Evolutionary conservation across 768 basidiomycete species (phyloP), one percentile per base, ranked within the genome.

Genomic region (Pulveroboletus sp.): DNA sequence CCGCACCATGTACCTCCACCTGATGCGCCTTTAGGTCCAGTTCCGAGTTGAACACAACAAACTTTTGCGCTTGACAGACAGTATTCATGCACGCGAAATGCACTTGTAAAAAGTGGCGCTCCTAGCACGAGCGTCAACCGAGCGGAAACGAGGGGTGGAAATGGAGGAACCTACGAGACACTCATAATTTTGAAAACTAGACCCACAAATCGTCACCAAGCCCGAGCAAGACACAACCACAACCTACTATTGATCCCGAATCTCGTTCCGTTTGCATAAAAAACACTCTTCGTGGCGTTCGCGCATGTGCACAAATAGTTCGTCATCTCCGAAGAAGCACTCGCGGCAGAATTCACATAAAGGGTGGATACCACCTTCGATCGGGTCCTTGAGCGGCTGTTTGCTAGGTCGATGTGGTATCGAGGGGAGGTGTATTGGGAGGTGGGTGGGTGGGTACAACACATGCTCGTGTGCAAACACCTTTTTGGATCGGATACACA

Each of bases 251-350:
- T 93, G 82, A 66, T 94, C 82, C 55, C 79, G 74, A 34, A 90
- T 58, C 7, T 86, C 92, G 47, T 85, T 79, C 24, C 87, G 78
- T 63, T 91, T 92, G 68, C 97, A 99, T 13, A 99, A 67, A 57
- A 97, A 97, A 65, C 95, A 98, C 61, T 98, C 94, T 67, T 99
- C 95, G 69, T 99, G 95, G 41, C 74, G 75, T 62, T 94, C 86
- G 43, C 94, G 81, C 85, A 97, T 90, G 66, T 99, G 97, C 20
- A 83, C 73, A 64, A 84, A 97, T n/a, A 97, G 71, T 59, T 94
- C 94, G 61, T 98, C 95, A 46, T 87, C 85, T n/a, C 85, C 73
- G 64, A 94, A 97, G 76, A 88, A 94, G 58, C 89, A 94, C 57
- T 92, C 87, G n/a, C 80, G 81, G 59, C 94, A 97, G 65, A 97